Base-by-base conservation (phyloP, 257 asterid species). In the Primulina eburnea region DNA sequence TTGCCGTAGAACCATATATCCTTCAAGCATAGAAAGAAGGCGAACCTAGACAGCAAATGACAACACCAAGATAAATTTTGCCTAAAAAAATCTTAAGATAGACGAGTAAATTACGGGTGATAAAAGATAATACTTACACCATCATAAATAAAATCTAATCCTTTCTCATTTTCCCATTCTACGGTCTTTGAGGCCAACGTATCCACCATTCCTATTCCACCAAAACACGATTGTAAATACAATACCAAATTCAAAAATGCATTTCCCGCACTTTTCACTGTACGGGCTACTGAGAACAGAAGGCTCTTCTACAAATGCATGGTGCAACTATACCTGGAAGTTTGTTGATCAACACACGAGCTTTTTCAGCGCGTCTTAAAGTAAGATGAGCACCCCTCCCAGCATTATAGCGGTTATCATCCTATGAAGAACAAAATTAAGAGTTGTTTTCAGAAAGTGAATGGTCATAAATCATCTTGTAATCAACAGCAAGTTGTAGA, bases 311-410 rank as follows among this genome's bases (percentile, higher is more conserved):
- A 16, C 20, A 16, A 60, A 24, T 11, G 66, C 71, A 73, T 34
- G 65, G 59, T 32, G 64, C 43, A 33, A 61, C 65, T 56, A 69
- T 89, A 94, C 99, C 96, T 26, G 99, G 99, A 79, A 94, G 92
- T 75, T 94, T 94, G 78, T 70, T 88, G 72, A 91, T 97, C 77
- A 91, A 60, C 7, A 90, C 81, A 64, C 99, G 99, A 65, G 99
- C 97, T 76, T 94, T 94, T 81, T 94, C 99, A 71, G 99, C 99
- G 37, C 97, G 97, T 77, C 85, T 94, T 64, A 94, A 78, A n/a
- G 92, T 81, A 65, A 94, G 96, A 83, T 91, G 99, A 67, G 99
- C 96, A 50, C 99, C 99, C 78, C 87, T 86, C 77, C 95, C 99
- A 71, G 99, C 99, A 80, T 85, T 90, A 65, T 94, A 94, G 33